phyloP scores from a whole-genome alignment of 495 filamentous ascomycete genomes.

The Podospora bellae-mahoneyi region DNA sequence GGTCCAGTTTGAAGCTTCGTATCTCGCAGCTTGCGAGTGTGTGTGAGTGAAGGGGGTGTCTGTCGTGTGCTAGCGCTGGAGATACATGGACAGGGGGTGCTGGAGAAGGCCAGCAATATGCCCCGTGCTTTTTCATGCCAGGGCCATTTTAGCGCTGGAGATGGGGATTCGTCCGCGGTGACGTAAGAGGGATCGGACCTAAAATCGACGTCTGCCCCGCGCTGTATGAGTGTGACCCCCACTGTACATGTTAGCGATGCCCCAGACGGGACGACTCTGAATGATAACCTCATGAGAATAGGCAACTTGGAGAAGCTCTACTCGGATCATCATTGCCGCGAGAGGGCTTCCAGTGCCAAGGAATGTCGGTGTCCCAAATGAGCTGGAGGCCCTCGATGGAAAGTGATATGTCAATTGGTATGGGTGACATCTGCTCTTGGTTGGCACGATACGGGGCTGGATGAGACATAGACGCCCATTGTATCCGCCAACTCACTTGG shows the following conservation, averaged over 20 bases:
- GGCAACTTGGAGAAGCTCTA: neutral
- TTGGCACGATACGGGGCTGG: neutral
- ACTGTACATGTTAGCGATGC: neutral
- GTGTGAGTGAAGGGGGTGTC: neutral
- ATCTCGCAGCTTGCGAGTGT: neutral
- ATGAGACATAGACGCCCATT: neutral
- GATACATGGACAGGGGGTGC: neutral
- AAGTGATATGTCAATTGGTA: neutral
- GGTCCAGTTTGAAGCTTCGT: neutral
- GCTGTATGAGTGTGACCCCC: neutral
- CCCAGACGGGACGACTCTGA: no score
- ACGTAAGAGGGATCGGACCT: neutral
- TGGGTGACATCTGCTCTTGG: neutral
- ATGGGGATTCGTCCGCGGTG: neutral
- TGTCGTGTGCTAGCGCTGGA: neutral
- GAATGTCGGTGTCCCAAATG: neutral
- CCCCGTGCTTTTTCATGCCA: conserved; percentile 11
- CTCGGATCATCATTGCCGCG: neutral
- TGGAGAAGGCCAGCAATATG: neutral
- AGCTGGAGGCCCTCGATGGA: neutral
- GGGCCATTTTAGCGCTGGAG: neutral
- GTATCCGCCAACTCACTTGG: no score
- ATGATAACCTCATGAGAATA: no score
- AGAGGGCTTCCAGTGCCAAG: neutral
- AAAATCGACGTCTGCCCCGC: neutral